phyloP scores from a whole-genome alignment of 768 basidiomycete genomes.

The Tulasnella sp. region DNA sequence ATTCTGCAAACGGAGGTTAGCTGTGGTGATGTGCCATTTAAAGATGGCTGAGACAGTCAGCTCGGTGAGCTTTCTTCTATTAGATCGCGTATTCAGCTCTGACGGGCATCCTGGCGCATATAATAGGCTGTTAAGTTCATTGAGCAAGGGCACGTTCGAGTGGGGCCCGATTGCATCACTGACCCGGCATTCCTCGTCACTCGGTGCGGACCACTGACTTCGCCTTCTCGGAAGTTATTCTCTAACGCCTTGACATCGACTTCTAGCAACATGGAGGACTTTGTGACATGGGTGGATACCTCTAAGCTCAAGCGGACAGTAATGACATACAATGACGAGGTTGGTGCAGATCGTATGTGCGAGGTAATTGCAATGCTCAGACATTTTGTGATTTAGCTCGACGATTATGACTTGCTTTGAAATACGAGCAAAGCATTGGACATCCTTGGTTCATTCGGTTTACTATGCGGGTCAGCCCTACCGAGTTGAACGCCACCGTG shows the following conservation, averaged over 20 bases:
- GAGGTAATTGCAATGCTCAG: slow-evolving; percentile 3
- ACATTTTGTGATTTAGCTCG: slow-evolving; percentile 61
- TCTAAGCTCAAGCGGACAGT: slow-evolving; percentile 95
- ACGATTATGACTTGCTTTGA: slow-evolving; percentile 91
- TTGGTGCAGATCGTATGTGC: slow-evolving; percentile 45
- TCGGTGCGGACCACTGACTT: slow-evolving; percentile 50
- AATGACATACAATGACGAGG: slow-evolving; percentile 96
- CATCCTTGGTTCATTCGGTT: background rate
- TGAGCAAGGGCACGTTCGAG: slow-evolving; percentile 97
- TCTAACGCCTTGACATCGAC: slow-evolving; percentile 11
- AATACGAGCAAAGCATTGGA: slow-evolving; percentile 31
- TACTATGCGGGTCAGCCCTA: background rate
- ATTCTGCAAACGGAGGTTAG: slow-evolving; percentile 87
- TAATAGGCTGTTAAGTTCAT: slow-evolving; percentile 93
- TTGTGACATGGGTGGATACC: slow-evolving; percentile 98
- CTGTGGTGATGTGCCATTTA: slow-evolving; percentile 87
- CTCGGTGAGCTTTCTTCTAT: slow-evolving; percentile 63
- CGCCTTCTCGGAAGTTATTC: background rate
- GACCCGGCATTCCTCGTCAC: slow-evolving; percentile 97
- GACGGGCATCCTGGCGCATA: slow-evolving; percentile 8
- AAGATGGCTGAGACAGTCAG: slow-evolving; percentile 97
- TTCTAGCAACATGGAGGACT: slow-evolving; percentile 93
- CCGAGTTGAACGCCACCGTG: background rate
- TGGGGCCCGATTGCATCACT: slow-evolving; percentile 93
- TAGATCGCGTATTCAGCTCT: background rate